Evolutionary conservation across 495 filamentous ascomycete genomes (phyloP), one percentile per base, ranked within the genome.

Genomic region (Aspergillus hancockii): DNA sequence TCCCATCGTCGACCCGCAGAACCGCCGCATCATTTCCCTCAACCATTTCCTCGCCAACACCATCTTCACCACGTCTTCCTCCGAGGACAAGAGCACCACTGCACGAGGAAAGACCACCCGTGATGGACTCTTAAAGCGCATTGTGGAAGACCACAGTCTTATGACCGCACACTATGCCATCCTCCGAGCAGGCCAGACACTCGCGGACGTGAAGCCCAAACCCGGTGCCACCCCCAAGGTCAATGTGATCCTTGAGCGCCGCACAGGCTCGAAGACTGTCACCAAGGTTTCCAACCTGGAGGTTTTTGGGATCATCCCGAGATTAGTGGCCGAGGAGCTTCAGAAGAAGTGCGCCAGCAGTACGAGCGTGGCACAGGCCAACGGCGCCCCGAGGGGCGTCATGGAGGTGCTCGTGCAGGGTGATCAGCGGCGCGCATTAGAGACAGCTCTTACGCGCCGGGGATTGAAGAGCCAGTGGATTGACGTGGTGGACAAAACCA

Each of bases 391-490:
- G 58, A 83, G 82, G 64, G 83, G 83, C 2, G 75, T 88, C 0
- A 85, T 88, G 84, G 88, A 91, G 69, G 81, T 91, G 34, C 73
- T 86, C 72, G 81, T 90, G 2, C 88, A 91, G 66, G 88, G 88
- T 8, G 85, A 86, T 60, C 87, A 90, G 73, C 78, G 79, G 40
- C 79, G 83, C 57, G 82, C 76, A 4, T 76, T 90, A 36, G 72
- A 85, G 32, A 82, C 76, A 64, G 87, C 85, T 32, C 70, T 91
- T 63, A 77, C 80, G 52, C 81, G 78, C 65, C 79, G 86, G 47
- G 88, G 88, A 0, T 66, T 91, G 38, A 73, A 69, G 50, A 71
- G 69, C 49, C 76, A 80, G 55, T 87, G 84, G 84, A 76, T 89
- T 22, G 82, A 86, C 57, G 75, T 89, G 30, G 69, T 83, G 59